These are phyloP conservation scores for Hypomontagnella submonticulosa DNA, from an alignment of 495 filamentous ascomycete species.

Conservation along the genomic window DNA sequence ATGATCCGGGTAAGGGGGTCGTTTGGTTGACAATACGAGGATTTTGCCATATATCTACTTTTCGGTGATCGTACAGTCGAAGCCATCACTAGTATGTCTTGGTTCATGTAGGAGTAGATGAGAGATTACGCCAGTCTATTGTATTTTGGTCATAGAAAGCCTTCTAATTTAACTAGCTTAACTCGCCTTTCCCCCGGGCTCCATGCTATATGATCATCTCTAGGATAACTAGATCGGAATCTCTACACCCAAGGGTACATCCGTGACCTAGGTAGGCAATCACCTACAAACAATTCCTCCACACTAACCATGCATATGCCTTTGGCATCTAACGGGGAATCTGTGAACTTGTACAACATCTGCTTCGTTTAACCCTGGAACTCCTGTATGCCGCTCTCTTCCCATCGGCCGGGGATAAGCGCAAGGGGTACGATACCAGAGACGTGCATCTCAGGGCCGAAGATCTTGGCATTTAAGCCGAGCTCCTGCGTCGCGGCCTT, in stretches of 20 bases:
- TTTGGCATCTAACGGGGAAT: conserved; percentile 33
- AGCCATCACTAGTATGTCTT: not conserved
- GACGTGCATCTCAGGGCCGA: conserved; percentile 94
- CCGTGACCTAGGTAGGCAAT: conserved; percentile 9
- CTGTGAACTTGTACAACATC: conserved; percentile 18
- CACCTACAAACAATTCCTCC: conserved; percentile 29
- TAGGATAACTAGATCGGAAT: conserved; percentile 39
- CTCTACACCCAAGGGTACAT: conserved; percentile 33
- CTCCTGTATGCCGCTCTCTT: conserved; percentile 63
- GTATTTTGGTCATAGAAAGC: conserved; percentile 32
- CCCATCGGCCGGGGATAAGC: conserved; percentile 65
- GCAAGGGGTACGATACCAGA: conserved; percentile 73
- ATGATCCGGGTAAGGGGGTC: too few species aligned
- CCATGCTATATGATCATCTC: conserved; percentile 26
- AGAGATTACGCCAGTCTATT: conserved; percentile 39
- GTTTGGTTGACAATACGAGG: too few species aligned
- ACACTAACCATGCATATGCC: conserved; percentile 25
- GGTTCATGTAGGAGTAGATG: conserved; percentile 6
- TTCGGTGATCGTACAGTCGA: too few species aligned
- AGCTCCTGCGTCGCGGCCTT: conserved; percentile 94
- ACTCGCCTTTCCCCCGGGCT: conserved; percentile 19
- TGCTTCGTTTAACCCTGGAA: conserved; percentile 59
- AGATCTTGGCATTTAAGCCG: conserved; percentile 93
- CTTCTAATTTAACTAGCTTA: conserved; percentile 31
- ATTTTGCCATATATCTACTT: too few species aligned